These are phyloP conservation scores for Ophiostoma triangulosporum DNA, from an alignment of 2,329 filamentous ascomycete genomes.

Conservation along the genomic window DNA sequence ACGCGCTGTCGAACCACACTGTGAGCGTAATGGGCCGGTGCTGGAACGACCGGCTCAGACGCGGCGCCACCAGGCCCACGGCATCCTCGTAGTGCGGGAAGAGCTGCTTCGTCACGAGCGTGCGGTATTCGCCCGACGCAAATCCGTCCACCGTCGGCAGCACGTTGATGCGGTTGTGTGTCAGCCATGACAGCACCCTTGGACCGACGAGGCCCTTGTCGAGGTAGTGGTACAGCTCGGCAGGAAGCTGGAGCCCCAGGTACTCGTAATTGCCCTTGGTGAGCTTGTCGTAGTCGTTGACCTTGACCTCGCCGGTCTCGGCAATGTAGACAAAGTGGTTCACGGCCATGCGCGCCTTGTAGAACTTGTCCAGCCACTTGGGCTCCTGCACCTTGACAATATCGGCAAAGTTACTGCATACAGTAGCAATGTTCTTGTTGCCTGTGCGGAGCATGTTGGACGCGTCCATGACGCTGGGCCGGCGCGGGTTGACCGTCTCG, in stretches of 20 bases:
- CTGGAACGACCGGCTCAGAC: constrained; percentile 71
- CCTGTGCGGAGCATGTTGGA: constrained; percentile 62
- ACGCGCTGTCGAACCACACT: constrained; percentile 71
- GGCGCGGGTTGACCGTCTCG: constrained; percentile 35
- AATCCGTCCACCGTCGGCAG: constrained; percentile 77
- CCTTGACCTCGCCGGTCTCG: constrained; percentile 61
- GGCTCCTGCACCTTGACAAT: constrained; percentile 57
- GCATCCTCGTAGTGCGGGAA: constrained; percentile 62
- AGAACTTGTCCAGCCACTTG: constrained; percentile 75
- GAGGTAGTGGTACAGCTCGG: constrained; percentile 83
- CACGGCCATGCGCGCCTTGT: constrained; percentile 70
- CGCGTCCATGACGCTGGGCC: constrained; percentile 58
- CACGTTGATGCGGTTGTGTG: constrained; percentile 64
- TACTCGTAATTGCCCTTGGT: constrained; percentile 81
- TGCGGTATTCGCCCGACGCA: constrained; percentile 65
- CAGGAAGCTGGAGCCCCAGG: constrained; percentile 75
- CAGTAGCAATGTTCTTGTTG: constrained; percentile 54
- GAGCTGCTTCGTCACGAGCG: constrained; percentile 61
- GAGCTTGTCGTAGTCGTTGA: constrained; percentile 58
- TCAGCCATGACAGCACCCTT: constrained; percentile 68
- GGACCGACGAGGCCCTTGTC: constrained; percentile 70
- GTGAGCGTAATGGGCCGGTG: constrained; percentile 64
- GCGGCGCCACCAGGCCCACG: constrained; percentile 63
- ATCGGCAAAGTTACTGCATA: constrained; percentile 69
- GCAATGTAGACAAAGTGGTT: constrained; percentile 79